Evolutionary conservation across 2,329 filamentous ascomycete species (phyloP).

Genomic region (Orbilia blumenaviensis): DNA sequence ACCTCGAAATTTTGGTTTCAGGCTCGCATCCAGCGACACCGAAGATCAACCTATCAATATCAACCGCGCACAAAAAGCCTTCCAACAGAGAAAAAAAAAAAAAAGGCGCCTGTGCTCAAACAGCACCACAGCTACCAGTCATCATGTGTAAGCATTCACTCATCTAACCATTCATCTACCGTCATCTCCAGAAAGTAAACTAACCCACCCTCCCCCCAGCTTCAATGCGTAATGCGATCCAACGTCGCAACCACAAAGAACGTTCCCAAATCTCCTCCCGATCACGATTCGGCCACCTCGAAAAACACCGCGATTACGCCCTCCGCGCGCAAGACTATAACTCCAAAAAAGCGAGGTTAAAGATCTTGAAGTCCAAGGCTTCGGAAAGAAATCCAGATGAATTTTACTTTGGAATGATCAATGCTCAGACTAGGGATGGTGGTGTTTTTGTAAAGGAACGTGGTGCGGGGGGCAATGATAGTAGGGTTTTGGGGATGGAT

Average conservation of each 20-base stretch:
- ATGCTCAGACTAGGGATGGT: conserved; percentile 68
- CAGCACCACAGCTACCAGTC: background rate
- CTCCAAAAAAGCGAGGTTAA: conserved; percentile 71
- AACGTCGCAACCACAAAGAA: conserved; percentile 87
- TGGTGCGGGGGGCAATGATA: conserved; percentile 57
- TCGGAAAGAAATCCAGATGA: conserved; percentile 76
- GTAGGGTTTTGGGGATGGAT: conserved; percentile 65
- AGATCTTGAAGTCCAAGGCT: conserved; percentile 70
- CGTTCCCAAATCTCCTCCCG: conserved; percentile 86
- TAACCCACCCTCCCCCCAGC: conserved; percentile 65
- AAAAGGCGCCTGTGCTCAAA: background rate
- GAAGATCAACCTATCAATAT: background rate
- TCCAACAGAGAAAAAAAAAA: no score
- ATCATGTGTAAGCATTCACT: conserved; percentile 29
- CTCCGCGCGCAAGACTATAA: conserved; percentile 73
- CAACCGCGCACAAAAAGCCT: background rate
- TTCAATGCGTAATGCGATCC: conserved; percentile 71
- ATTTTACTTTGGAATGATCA: conserved; percentile 76
- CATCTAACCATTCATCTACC: background rate
- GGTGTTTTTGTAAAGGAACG: conserved; percentile 64
- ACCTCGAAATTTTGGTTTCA: background rate
- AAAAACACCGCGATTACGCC: conserved; percentile 76
- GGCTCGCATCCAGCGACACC: background rate
- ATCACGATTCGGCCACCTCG: conserved; percentile 85
- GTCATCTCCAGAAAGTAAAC: no score